Conservation (phyloP, 257 asterid species). For the Perilla frutescens region DNA sequence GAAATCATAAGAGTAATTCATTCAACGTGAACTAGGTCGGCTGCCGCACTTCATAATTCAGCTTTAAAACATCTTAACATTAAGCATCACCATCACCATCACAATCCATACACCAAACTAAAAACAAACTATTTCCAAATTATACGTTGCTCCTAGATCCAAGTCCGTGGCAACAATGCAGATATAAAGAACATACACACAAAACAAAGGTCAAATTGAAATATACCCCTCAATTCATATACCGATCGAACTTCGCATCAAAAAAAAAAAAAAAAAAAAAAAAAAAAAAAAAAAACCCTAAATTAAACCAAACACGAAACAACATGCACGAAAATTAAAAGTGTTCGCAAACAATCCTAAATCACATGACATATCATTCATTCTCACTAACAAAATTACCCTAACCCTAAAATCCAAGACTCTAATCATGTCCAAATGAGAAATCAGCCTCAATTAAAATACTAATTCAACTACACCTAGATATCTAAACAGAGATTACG, state of each 20-base stretch:
- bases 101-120: neutral
- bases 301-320: neutral
- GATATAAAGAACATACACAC: neutral
- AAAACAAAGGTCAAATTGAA: neutral
- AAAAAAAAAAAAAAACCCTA: slow-evolving; percentile 1
- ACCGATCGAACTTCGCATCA: neutral
- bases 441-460: neutral
- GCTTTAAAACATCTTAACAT: neutral
- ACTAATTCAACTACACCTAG: neutral
- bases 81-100: no score
- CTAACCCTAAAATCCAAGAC: slow-evolving; percentile 25
- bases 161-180: neutral
- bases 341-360: neutral
- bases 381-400: neutral
- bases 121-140: no score
- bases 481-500: neutral
- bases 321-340: neutral
- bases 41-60: neutral
- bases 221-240: neutral
- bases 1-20: neutral
- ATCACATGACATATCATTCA: neutral
- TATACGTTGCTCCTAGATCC: neutral
- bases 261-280: neutral
- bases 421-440: neutral
- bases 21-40: neutral